These are phyloP conservation scores for Neurospora sp. DNA, from an alignment of 495 filamentous ascomycete genomes.

Conservation along the genomic window DNA sequence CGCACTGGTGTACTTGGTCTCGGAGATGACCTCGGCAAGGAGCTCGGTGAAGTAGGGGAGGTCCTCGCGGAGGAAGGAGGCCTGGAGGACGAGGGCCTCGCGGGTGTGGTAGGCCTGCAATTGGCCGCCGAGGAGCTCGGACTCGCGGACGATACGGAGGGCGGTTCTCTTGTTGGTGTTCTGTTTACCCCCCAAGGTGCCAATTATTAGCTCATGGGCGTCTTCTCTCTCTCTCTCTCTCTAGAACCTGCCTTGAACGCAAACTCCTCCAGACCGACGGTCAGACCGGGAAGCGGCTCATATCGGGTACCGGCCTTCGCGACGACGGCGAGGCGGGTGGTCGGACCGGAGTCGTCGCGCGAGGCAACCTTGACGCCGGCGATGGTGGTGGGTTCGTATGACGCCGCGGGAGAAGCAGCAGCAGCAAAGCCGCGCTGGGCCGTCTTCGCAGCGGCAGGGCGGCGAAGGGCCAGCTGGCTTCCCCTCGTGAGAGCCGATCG, in stretches of 20 bases:
- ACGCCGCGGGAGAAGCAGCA: conserved; percentile 61
- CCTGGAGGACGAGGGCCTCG: conserved; percentile 82
- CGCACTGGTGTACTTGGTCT: conserved; percentile 79
- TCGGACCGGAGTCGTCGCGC: conserved; percentile 77
- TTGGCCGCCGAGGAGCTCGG: conserved; percentile 85
- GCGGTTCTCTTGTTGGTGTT: conserved; percentile 76
- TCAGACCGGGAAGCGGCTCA: conserved; percentile 77
- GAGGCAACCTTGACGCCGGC: conserved; percentile 83
- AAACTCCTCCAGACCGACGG: conserved; percentile 82
- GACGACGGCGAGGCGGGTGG: conserved; percentile 80
- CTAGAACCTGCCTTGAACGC: conserved; percentile 77
- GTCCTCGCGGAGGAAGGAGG: conserved; percentile 90
- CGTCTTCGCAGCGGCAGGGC: conserved; percentile 49
- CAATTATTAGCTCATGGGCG: conserved; percentile 39
- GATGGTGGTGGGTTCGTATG: conserved; percentile 79
- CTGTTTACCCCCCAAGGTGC: conserved; percentile 35
- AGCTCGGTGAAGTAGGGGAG: conserved; percentile 97
- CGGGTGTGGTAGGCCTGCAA: conserved; percentile 77
- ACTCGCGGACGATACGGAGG: conserved; percentile 84
- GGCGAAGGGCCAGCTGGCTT: conserved; percentile 64
- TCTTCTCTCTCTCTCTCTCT: neutral
- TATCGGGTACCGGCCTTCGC: conserved; percentile 89
- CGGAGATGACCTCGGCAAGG: conserved; percentile 77
- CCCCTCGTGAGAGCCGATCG: conserved; percentile 67
- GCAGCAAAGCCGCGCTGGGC: conserved; percentile 64